Evolutionary conservation across 208 protist genomes (phyloP), one percentile per base, ranked within the genome.

Genomic region (Herpetomonas tarakana): DNA sequence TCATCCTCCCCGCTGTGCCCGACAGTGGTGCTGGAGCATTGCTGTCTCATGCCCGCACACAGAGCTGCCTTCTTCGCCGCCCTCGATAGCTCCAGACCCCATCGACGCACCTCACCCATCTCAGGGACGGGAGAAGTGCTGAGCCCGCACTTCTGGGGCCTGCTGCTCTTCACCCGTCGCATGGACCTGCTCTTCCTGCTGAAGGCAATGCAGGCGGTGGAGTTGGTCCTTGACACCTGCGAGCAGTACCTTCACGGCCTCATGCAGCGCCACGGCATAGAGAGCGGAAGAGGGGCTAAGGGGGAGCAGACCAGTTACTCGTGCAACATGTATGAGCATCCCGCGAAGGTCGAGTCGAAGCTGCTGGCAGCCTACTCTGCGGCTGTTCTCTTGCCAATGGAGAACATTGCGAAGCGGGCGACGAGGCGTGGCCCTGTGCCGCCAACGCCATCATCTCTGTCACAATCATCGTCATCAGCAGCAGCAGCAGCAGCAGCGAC

Each of bases 161-260:
- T 57, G 30, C 41, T 53, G 50, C 46, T 57, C 39, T 71, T 85
- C 52, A 57, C 74, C 1, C 69, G 72, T 28, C 59, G 71, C n/a
- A 28, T 45, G 16, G 73, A 81, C 47, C 63, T 85, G 27, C 63
- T 78, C 39, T 77, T 72, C 57, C 26, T 76, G 39, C 64, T 85
- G 14, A 52, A 59, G 4, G 64, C 52, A 2, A 29, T 68, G 45
- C 70, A 76, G 3, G 14, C 80, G 29, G 50, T 81, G 21, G 78
- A 85, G 44, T 11, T 54, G 2, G 54, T 62, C n/a, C 58, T 78
- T 2, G 28, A 51, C 27, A 45, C 29, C 2, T 41, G 35, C 35
- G 35, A 41, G 35, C 35, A 41, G 14, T 41, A 41, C 35, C 35
- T 41, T 14, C 9, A 6, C 14, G 6, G 14, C 35, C 35, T 41